Evolutionary conservation across 1,139 yeast species (phyloP), one percentile per base, ranked within the genome.

Genomic region (Yamadazyma taylorii): DNA sequence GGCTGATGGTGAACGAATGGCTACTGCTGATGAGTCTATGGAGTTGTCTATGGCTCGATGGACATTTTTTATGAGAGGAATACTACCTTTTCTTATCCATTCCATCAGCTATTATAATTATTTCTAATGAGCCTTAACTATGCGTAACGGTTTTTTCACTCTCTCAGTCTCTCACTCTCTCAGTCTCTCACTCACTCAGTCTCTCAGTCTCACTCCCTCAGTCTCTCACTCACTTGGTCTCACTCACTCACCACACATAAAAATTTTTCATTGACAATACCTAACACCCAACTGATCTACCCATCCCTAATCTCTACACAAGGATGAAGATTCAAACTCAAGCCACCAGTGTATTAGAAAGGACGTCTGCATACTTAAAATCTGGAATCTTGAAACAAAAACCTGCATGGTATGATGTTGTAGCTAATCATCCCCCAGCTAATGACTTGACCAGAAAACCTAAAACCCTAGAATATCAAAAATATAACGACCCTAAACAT

Each of bases 371-470:
- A 36, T 80, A 79, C 51, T 63, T 87, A 47, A 72, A 71, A 48
- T 73, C 85, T 0, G 90, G 92, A 4, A 69, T 83, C 25, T 69
- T 86, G 39, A 69, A 63, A 27, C 63, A 74, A 24, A 85, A 85
- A 51, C 97, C 97, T 3, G 82, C 82, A 0, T 90, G 97, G 97
- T 87, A 75, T 60, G 80, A 83, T 46, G 89, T 85, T 9, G 86
- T 90, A 17, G 87, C 86, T 3, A 72, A 80, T 26, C 74, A 83
- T 50, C 96, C 96, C 27, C 96, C 97, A 26, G 68, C 75, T 34
- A 75, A 73, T 43, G 79, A 81, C 50, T 73, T 83, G 56, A 60
- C 85, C 46, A 73, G 69, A 52, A 62, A 55, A 46, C 62, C 72
- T 46, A 76, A 64, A 56, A 55, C 60, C 32, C 53, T 65, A 30